These are phyloP conservation scores for Stereum hirsutum DNA, from an alignment of 1,284 basidiomycete species.

Conservation along the genomic window DNA sequence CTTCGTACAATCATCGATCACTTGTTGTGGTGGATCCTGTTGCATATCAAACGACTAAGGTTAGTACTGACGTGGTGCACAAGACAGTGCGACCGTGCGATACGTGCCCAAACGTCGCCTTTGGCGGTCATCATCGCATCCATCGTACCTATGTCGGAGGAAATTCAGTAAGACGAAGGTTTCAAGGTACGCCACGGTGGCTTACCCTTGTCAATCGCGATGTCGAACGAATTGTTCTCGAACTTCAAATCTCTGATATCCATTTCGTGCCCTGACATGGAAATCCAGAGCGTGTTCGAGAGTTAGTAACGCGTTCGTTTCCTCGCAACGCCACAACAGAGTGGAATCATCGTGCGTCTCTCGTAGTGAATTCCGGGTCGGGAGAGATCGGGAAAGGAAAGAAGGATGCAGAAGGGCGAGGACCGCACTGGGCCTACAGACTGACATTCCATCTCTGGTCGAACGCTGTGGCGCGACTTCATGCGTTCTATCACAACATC, in stretches of 20 bases:
- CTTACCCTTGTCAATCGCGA: slow-evolving; percentile 84
- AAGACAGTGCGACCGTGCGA: too few relatives aligned
- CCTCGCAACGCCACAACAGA: too few relatives aligned
- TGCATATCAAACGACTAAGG: too few relatives aligned
- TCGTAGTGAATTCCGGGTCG: too few relatives aligned
- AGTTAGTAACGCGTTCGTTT: too few relatives aligned
- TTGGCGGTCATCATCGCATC: slow-evolving; percentile 90
- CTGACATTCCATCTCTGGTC: slow-evolving; percentile 76
- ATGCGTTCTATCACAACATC: slow-evolving; percentile 76
- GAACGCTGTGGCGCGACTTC: slow-evolving; percentile 42
- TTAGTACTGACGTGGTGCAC: too few relatives aligned
- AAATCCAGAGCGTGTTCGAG: too few relatives aligned
- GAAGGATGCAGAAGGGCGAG: too few relatives aligned
- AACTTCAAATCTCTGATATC: slow-evolving; percentile 75
- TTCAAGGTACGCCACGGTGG: not conserved
- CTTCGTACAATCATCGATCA: slow-evolving; percentile 66
- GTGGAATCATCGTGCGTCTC: too few relatives aligned
- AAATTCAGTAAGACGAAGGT: not conserved
- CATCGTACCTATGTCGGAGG: slow-evolving; percentile 66
- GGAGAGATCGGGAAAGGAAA: too few relatives aligned
- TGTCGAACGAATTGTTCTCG: slow-evolving; percentile 62
- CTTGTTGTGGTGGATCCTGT: slow-evolving; percentile 75
- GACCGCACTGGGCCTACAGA: too few relatives aligned
- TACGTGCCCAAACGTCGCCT: slow-evolving; percentile 90
- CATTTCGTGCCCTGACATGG: slow-evolving; percentile 87